phyloP scores from a whole-genome alignment of 352 stramenopile species.

The Elongisporangium undulatum region DNA sequence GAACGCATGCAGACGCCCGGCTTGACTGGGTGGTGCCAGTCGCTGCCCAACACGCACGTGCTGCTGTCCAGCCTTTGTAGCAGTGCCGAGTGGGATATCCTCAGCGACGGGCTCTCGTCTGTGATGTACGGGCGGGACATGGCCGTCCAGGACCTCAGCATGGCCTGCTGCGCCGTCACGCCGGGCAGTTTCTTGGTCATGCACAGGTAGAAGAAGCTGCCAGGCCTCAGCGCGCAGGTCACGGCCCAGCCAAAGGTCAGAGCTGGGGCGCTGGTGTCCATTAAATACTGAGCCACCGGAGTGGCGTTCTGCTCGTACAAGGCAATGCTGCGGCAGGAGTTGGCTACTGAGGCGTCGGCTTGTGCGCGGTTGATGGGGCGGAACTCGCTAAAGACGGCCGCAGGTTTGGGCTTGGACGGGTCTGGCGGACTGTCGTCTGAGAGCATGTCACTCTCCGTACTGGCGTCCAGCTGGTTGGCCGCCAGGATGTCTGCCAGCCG shows the following conservation, averaged over 20 bases:
- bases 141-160: slow-evolving; percentile 34
- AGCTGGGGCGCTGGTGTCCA: background rate
- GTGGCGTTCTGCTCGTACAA: slow-evolving; percentile 42
- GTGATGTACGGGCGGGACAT: background rate
- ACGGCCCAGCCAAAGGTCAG: slow-evolving; percentile 57
- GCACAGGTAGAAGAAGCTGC: slow-evolving; percentile 39
- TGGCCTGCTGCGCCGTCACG: slow-evolving; percentile 34
- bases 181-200: slow-evolving; percentile 42
- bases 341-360: slow-evolving; percentile 41
- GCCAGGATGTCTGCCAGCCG: slow-evolving; percentile 45
- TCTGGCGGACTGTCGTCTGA: background rate
- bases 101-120: background rate
- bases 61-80: slow-evolving; percentile 46
- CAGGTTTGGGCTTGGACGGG: background rate
- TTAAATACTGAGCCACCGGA: slow-evolving; percentile 12
- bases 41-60: slow-evolving; percentile 34
- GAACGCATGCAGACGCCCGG: slow-evolving; percentile 41
- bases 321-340: slow-evolving; percentile 49
- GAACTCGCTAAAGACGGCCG: slow-evolving; percentile 30
- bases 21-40: slow-evolving; percentile 46
- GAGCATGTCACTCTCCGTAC: slow-evolving; percentile 5
- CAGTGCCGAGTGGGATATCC: slow-evolving; percentile 21
- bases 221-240: slow-evolving; percentile 25
- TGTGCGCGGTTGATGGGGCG: slow-evolving; percentile 46
- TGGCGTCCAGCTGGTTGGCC: slow-evolving; percentile 32